Evolutionary conservation across 805 yeast genomes (phyloP).

Genomic region (Myxozyma melibiosi): DNA sequence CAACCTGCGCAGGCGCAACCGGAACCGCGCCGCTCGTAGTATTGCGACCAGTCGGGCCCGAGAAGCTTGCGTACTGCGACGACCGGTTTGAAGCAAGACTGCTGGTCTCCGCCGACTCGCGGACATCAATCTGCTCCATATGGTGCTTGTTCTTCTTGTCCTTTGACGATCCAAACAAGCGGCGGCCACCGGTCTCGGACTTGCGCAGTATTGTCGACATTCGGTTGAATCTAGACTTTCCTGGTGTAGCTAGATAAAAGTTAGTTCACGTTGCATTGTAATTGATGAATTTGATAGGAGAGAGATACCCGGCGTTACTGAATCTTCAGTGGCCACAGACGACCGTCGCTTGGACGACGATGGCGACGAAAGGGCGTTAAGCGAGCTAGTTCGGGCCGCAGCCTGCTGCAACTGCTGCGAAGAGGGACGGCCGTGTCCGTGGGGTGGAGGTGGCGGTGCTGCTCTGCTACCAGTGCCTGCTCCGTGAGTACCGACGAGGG

Average conservation of each 20-base stretch:
- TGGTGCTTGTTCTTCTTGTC: slow-evolving; percentile 15
- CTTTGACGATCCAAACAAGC: slow-evolving; percentile 27
- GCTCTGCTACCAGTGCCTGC: neutral
- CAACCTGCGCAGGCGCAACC: slow-evolving; percentile 7
- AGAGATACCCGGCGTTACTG: neutral
- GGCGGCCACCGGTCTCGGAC: slow-evolving; percentile 23
- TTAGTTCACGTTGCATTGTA: neutral
- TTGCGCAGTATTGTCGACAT: slow-evolving; percentile 25
- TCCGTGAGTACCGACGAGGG: too few relatives aligned
- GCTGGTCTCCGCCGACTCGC: slow-evolving; percentile 8
- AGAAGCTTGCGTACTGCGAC: neutral
- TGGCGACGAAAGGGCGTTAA: neutral
- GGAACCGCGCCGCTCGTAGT: slow-evolving; percentile 10
- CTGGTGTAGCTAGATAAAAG: neutral
- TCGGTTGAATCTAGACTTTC: slow-evolving; percentile 16
- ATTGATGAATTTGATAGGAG: neutral
- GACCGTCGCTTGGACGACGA: slow-evolving; percentile 11
- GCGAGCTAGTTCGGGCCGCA: neutral
- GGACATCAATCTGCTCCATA: slow-evolving; percentile 6
- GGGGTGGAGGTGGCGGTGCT: slow-evolving; percentile 14
- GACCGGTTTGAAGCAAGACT: slow-evolving; percentile 8
- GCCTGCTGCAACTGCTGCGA: slow-evolving; percentile 5
- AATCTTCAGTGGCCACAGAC: slow-evolving; percentile 19
- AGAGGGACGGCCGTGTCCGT: slow-evolving; percentile 7
- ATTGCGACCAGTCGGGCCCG: slow-evolving; percentile 3